phyloP scores from a whole-genome alignment of 2,329 filamentous ascomycete species.

The Macrophomina pseudophaseolina region DNA sequence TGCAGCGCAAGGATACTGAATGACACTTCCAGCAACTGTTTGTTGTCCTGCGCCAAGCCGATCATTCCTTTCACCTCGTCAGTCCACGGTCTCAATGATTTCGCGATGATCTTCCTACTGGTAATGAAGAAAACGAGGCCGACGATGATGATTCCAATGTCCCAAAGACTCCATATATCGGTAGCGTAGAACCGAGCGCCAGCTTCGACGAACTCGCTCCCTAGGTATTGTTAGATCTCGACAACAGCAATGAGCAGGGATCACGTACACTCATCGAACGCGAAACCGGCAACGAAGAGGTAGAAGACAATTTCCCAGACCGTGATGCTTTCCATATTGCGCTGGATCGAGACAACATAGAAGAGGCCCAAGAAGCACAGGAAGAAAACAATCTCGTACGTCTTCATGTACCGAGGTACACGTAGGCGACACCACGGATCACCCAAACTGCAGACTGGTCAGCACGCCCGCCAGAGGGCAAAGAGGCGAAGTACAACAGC shows the following conservation, averaged over 20 bases:
- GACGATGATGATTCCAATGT: slow-evolving; percentile 68
- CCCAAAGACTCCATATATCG: slow-evolving; percentile 83
- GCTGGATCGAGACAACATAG: slow-evolving; percentile 81
- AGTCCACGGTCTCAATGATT: slow-evolving; percentile 1
- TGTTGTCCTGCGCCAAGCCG: slow-evolving; percentile 66
- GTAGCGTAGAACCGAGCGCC: slow-evolving; percentile 22
- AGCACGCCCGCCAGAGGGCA: not conserved
- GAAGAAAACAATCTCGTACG: slow-evolving; percentile 84
- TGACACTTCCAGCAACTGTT: slow-evolving; percentile 72
- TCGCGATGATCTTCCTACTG: slow-evolving; percentile 58
- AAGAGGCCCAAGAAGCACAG: slow-evolving; percentile 77
- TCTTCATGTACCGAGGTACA: slow-evolving; percentile 83
- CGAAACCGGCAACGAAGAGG: slow-evolving; percentile 84
- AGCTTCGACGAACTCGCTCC: slow-evolving; percentile 26
- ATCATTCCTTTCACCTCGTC: slow-evolving; percentile 61
- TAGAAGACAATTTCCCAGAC: slow-evolving; percentile 75
- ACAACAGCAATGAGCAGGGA: not conserved
- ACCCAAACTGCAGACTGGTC: slow-evolving; percentile 28
- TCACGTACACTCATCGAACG: slow-evolving; percentile 71
- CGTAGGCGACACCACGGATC: slow-evolving; percentile 75
- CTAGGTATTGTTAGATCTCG: slow-evolving; percentile 40
- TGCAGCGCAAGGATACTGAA: slow-evolving; percentile 92
- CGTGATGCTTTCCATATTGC: slow-evolving; percentile 70
- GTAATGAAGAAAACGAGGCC: slow-evolving; percentile 73
- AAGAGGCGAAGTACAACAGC: too few relatives aligned